Base-by-base conservation (phyloP, 352 stramenopile genomes). In the Pythium phragmitis region DNA sequence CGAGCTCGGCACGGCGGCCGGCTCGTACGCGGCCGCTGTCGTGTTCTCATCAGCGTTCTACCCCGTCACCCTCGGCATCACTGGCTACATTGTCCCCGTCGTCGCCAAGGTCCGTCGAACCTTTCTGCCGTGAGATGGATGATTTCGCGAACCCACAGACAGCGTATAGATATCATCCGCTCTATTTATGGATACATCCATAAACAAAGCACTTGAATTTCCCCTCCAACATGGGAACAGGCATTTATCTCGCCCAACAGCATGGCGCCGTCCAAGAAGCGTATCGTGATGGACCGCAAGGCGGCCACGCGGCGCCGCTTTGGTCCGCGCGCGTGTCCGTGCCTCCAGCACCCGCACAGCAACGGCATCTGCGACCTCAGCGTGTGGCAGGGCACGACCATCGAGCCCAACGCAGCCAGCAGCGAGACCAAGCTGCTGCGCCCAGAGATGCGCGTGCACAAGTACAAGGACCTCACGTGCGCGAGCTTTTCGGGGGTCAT, bases 41-140 rank as follows among this genome's bases (percentile, higher is more conserved):
- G 82, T 93, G 1, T 87, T 95, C 41, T 86, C 79, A 4, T 92
- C 82, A 0, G 76, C 79, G 0, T 80, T 95, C 23, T 95, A 95
- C 57, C 86, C 86, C 0, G 77, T 87, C n/a, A 93, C 86, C 14
- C 76, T 95, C 11, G 82, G 84, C 3, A 71, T 87, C 57, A 82
- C 82, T 11, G 86, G 82, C 7, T 95, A 95, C 63, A 45, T 90
- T 19, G 86, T 89, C 6, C 86, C 86, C 16, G 47, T 80, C 33
- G 77, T 93, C 17, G 85, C 85, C 49, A 92, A 88, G 60, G 60
- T 75, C 12, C 80, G 82, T 41, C 74, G 60, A 21, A 72, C 65
- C 17, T 49, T 89, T n/a, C 64, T 70, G 37, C 81, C 81, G 2
- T 91, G 48, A 14, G 26, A 30, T 30, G 26, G 16, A 34, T 57